Conservation (phyloP, 208 protist genomes). For the Trichomonas tenax region DNA sequence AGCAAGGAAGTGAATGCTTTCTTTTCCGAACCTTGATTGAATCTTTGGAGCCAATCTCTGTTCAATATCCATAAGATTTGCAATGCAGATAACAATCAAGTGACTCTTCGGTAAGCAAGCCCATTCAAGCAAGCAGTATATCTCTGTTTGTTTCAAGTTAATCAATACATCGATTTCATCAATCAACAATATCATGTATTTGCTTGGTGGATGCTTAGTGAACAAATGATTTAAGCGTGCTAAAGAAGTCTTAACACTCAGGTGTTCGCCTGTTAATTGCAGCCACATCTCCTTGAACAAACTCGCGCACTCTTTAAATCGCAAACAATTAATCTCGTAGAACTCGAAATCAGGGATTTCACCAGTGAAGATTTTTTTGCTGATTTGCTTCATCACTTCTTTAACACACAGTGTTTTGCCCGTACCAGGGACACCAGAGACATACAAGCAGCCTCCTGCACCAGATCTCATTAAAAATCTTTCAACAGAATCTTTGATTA, state of each 20-base stretch:
- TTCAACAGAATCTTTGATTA: neutral
- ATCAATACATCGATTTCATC: neutral
- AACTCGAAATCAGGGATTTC: neutral
- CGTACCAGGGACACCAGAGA: slow-evolving; percentile 11
- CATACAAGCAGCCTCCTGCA: neutral
- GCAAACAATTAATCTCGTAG: neutral
- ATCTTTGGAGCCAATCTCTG: neutral
- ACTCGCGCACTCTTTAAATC: neutral
- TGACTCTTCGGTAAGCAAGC: neutral
- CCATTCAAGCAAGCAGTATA: slow-evolving; percentile 5
- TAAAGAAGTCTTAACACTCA: neutral
- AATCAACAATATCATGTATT: neutral
- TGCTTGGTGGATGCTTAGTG: neutral
- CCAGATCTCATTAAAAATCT: neutral
- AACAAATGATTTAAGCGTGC: neutral
- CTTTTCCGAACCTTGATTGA: neutral
- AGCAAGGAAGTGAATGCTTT: neutral
- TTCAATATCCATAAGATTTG: slow-evolving; percentile 6
- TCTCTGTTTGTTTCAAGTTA: neutral
- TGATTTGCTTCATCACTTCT: neutral
- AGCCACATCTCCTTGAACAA: neutral
- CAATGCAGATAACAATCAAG: neutral
- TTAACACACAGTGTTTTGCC: neutral
- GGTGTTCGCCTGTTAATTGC: neutral
- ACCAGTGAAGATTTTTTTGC: neutral